Conservation (phyloP, 257 asterid species). For the Linderniella brevidens region DNA sequence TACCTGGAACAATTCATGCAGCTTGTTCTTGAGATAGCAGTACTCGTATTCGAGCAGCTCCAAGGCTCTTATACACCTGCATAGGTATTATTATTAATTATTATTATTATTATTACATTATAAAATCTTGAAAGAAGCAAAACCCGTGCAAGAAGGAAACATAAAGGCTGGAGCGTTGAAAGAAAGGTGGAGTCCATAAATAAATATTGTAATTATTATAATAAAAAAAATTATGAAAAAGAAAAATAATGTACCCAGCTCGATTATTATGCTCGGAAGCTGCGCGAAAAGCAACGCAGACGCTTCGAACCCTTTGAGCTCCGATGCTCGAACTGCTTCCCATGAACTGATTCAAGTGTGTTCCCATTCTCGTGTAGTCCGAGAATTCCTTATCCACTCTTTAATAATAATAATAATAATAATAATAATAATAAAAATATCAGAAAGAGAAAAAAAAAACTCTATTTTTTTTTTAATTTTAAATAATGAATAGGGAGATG, state of each 20-base stretch:
- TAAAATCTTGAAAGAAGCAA: too few species aligned
- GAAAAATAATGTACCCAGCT: conserved; percentile 24
- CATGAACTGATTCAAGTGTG: conserved; percentile 72
- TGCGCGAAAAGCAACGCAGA: conserved; percentile 78
- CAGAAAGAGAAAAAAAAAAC: neutral
- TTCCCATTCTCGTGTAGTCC: conserved; percentile 67
- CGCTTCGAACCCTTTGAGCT: conserved; percentile 59
- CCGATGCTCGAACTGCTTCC: conserved; percentile 98
- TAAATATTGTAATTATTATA: too few species aligned
- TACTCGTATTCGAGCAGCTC: conserved; percentile 72
- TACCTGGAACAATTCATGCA: conserved; percentile 79
- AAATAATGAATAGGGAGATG: neutral
- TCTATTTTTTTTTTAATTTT: neutral
- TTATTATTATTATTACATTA: too few species aligned
- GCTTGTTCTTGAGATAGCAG: conserved; percentile 80
- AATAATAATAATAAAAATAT: neutral
- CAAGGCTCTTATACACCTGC: conserved; percentile 75
- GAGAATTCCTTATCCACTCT: conserved; percentile 58
- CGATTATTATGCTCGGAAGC: conserved; percentile 50
- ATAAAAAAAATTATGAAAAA: too few species aligned
- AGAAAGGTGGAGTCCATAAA: too few species aligned
- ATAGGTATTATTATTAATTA: neutral
- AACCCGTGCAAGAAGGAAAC: too few species aligned
- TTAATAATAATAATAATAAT: too few species aligned
- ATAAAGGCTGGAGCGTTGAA: neutral